A percentile compares a stretch with the other conserved stretches of the same genome.
phyloP scores from a whole-genome alignment of 768 basidiomycete genomes.

The Suillus tomentosus region DNA sequence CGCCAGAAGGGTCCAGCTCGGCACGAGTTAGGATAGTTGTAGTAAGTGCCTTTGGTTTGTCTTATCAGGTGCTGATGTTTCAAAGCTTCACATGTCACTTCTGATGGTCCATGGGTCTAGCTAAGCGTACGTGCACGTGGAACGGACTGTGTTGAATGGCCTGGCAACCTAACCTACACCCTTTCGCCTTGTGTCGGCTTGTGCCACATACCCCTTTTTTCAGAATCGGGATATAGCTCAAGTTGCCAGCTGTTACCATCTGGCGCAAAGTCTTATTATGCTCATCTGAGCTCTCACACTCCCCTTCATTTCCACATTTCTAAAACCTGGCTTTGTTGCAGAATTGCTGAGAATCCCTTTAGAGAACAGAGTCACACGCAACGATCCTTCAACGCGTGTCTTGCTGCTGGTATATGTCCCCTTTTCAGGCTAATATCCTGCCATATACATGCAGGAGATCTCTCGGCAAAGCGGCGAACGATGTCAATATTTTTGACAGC shows the following conservation, averaged over 20 bases:
- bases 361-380: not conserved
- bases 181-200: not conserved
- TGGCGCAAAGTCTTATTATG: not conserved
- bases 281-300: not conserved
- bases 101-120: not conserved
- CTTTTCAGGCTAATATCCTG: not conserved
- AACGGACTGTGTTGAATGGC: not conserved
- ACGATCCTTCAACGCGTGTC: not conserved
- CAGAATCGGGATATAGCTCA: not conserved
- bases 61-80: not conserved
- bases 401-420: too few relatives aligned
- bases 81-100: not conserved
- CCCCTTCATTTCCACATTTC: not conserved
- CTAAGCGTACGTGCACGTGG: not conserved
- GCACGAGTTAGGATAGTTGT: conserved; percentile 10
- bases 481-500: not conserved
- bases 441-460: not conserved
- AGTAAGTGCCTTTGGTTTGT: not conserved
- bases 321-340: not conserved
- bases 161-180: not conserved
- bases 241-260: not conserved
- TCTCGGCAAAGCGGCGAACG: not conserved
- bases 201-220: not conserved
- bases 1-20: conserved; percentile 50
- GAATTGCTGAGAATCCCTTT: not conserved